phyloP scores from a whole-genome alignment of 441 rosid species.

The Aquilaria agallochum region DNA sequence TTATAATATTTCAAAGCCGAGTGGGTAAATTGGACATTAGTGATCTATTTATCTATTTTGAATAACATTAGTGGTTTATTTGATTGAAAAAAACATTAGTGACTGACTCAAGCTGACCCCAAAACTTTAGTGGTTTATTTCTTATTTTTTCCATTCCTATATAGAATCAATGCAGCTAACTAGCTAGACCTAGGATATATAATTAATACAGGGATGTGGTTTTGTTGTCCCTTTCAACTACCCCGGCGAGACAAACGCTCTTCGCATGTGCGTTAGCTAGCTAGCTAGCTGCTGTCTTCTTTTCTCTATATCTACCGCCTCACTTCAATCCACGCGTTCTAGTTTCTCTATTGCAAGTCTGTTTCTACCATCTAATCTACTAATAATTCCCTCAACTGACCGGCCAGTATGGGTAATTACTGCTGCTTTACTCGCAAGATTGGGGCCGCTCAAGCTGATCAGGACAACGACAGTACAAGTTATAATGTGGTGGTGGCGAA shows the following conservation, averaged over 20 bases:
- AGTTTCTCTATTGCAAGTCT: constrained; percentile 8
- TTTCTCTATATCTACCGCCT: constrained; percentile 10
- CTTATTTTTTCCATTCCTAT: no score
- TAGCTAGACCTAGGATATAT: neutral
- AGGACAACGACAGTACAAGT: neutral
- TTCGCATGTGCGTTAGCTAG: constrained; percentile 34
- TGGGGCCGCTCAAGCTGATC: no score
- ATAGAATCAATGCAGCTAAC: no score
- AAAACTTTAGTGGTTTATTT: no score
- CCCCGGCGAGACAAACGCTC: constrained; percentile 53
- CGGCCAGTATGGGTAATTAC: constrained; percentile 43
- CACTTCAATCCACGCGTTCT: neutral
- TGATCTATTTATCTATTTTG: neutral
- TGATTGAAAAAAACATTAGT: neutral
- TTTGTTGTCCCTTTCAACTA: constrained; percentile 16
- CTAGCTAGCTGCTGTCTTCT: neutral
- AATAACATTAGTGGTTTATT: neutral
- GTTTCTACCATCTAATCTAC: neutral
- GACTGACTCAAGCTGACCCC: no score
- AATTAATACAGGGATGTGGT: neutral
- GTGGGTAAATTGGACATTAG: no score
- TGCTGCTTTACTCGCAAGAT: neutral
- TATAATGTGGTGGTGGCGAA: neutral
- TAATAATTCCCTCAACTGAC: no score
- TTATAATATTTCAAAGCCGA: no score